Percentiles rank a stretch among this genome's conserved stretches.
phyloP scores from a whole-genome alignment of 1,139 yeast species.

The Nakaseomyces nivariensis region DNA sequence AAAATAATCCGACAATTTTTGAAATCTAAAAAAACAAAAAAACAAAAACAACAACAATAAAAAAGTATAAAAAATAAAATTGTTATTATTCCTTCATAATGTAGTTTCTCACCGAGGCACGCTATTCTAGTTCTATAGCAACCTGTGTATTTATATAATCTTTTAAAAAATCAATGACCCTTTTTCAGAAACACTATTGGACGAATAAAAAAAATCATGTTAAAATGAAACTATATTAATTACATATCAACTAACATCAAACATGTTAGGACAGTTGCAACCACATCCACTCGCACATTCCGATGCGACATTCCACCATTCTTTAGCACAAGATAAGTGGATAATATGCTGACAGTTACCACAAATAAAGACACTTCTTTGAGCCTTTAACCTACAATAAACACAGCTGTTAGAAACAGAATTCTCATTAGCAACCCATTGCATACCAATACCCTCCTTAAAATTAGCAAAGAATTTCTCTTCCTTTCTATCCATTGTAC shows the following conservation, averaged over 20 bases:
- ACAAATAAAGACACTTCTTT: constrained; percentile 58
- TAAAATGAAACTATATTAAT: too few species aligned
- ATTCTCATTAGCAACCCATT: constrained; percentile 17
- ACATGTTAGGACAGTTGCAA: constrained; percentile 48
- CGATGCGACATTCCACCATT: constrained; percentile 61
- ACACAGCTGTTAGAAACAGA: constrained; percentile 38
- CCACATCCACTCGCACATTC: constrained; percentile 93
- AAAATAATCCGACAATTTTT: background rate
- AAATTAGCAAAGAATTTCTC: constrained; percentile 8
- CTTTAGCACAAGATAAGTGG: constrained; percentile 68
- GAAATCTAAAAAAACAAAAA: background rate
- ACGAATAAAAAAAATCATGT: too few species aligned
- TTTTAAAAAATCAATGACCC: background rate
- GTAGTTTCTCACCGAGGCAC: background rate
- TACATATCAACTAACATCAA: constrained; percentile 9
- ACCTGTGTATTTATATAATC: background rate
- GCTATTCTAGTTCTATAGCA: background rate
- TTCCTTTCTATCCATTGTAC: constrained; percentile 28
- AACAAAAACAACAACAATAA: too few species aligned
- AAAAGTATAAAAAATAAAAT: background rate
- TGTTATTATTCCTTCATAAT: background rate
- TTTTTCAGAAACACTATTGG: background rate
- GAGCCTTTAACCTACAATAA: constrained; percentile 53
- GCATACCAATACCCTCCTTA: constrained; percentile 18
- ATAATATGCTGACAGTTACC: constrained; percentile 66